Percentiles rank a stretch among this genome's conserved stretches.
These are phyloP conservation scores for Licmophora abbreviata DNA, from an alignment of 108 stramenopile genomes.

Conservation along the genomic window DNA sequence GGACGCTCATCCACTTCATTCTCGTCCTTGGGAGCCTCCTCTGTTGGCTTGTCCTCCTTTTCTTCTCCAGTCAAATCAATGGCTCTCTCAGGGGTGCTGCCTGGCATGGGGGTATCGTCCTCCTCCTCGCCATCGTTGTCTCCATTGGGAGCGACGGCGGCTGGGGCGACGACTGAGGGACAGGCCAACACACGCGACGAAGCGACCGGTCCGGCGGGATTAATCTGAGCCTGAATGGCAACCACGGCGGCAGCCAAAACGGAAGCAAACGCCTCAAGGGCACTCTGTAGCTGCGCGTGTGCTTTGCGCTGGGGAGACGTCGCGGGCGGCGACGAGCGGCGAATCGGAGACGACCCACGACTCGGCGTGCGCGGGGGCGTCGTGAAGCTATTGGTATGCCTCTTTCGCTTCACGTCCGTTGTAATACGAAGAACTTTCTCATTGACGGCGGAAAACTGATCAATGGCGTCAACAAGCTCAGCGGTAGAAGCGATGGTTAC, in stretches of 20 bases:
- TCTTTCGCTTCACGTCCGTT: slow-evolving; percentile 35
- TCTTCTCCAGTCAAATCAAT: neutral
- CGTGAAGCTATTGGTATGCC: slow-evolving; percentile 1
- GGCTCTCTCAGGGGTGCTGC: neutral
- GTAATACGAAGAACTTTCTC: slow-evolving; percentile 33
- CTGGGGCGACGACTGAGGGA: neutral
- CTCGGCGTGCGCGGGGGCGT: neutral
- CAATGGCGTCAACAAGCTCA: slow-evolving; percentile 63
- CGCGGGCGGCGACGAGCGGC: neutral
- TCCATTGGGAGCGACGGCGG: neutral
- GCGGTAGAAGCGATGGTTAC: slow-evolving; percentile 55
- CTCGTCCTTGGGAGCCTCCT: slow-evolving; percentile 4
- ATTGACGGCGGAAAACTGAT: slow-evolving; percentile 30
- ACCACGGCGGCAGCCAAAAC: slow-evolving; percentile 21
- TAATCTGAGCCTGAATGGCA: slow-evolving; percentile 10
- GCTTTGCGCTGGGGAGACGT: neutral
- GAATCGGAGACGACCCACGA: too few species aligned
- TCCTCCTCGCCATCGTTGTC: neutral
- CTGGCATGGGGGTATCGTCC: neutral
- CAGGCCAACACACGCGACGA: too few species aligned
- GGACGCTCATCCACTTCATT: slow-evolving; percentile 18
- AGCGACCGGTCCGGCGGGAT: neutral
- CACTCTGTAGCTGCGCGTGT: slow-evolving; percentile 7
- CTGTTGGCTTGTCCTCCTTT: slow-evolving; percentile 2
- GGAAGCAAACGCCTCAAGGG: slow-evolving; percentile 18